A percentile compares a stretch with the other conserved stretches of the same genome.
phyloP scores from a whole-genome alignment of 495 filamentous ascomycete genomes.

The Xylaria flabelliformis region DNA sequence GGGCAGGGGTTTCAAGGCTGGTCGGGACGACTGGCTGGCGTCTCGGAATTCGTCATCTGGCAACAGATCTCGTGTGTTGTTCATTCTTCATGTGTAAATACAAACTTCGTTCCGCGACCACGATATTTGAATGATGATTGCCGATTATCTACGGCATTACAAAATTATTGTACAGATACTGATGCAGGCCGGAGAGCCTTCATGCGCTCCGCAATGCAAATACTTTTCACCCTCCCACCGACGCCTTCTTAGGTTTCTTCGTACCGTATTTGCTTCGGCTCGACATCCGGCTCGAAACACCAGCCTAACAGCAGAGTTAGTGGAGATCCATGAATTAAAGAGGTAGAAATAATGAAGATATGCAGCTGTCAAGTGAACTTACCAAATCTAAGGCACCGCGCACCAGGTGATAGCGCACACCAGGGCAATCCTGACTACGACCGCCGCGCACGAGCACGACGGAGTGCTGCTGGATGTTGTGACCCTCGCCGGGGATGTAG shows the following conservation, averaged over 20 bases:
- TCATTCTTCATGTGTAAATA: slow-evolving; percentile 48
- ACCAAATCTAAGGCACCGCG: slow-evolving; percentile 94
- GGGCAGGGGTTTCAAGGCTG: slow-evolving; percentile 35
- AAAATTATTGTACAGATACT: slow-evolving; percentile 15
- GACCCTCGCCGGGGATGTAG: slow-evolving; percentile 96
- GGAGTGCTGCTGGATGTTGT: slow-evolving; percentile 98
- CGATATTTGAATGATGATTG: slow-evolving; percentile 19
- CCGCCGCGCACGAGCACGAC: slow-evolving; percentile 94
- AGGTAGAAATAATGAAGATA: not conserved
- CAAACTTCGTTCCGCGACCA: slow-evolving; percentile 29
- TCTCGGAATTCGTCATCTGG: slow-evolving; percentile 39
- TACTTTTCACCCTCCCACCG: slow-evolving; percentile 44
- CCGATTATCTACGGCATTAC: slow-evolving; percentile 7
- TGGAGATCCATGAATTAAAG: not conserved
- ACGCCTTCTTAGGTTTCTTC: slow-evolving; percentile 90
- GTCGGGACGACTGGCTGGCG: slow-evolving; percentile 38
- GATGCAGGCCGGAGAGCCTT: not conserved
- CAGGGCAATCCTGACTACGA: slow-evolving; percentile 93
- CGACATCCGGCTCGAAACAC: slow-evolving; percentile 81
- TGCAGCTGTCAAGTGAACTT: slow-evolving; percentile 44
- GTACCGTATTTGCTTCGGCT: slow-evolving; percentile 96
- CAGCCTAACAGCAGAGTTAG: slow-evolving; percentile 66
- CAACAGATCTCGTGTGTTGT: slow-evolving; percentile 32
- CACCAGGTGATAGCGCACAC: slow-evolving; percentile 94
- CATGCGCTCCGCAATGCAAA: not conserved